Evolutionary conservation across 1,284 basidiomycete species (phyloP).

Genomic region (Jaminaea rosea): DNA sequence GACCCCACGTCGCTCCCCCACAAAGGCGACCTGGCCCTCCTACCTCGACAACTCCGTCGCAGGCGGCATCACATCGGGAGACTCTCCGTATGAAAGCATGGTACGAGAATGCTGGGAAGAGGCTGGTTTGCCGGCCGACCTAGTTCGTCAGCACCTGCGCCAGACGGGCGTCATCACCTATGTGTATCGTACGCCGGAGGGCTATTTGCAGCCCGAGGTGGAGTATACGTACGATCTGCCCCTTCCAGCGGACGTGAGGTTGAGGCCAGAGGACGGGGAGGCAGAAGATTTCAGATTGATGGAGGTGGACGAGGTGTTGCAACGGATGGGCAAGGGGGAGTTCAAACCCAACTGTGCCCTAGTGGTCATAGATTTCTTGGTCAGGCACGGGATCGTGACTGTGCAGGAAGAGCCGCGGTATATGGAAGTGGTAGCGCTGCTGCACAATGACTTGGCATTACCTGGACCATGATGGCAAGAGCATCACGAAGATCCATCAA

Average conservation of each 20-base stretch:
- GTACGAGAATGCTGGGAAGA: constrained; percentile 91
- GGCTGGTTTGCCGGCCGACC: constrained; percentile 62
- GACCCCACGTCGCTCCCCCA: constrained; percentile 75
- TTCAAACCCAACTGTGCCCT: constrained; percentile 78
- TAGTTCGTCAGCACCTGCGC: constrained; percentile 51
- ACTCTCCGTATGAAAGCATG: constrained; percentile 64
- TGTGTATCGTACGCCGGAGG: constrained; percentile 57
- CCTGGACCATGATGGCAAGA: not conserved
- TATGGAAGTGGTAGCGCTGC: not conserved
- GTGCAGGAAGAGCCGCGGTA: constrained; percentile 1
- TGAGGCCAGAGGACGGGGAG: constrained; percentile 75
- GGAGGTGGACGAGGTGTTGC: constrained; percentile 28
- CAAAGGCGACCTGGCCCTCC: constrained; percentile 63
- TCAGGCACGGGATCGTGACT: constrained; percentile 66
- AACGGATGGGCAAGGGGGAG: constrained; percentile 50
- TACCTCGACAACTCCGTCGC: constrained; percentile 48
- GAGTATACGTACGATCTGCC: constrained; percentile 43
- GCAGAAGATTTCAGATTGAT: constrained; percentile 71
- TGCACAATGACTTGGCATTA: not conserved
- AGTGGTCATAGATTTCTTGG: constrained; percentile 73
- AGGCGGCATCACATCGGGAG: constrained; percentile 60
- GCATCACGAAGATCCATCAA: too few species aligned
- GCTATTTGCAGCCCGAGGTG: constrained; percentile 42
- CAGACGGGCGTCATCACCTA: constrained; percentile 48
- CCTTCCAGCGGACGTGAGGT: constrained; percentile 33